Evolutionary conservation across 495 filamentous ascomycete genomes (phyloP).

Genomic region (Lineolata rhizophorae): DNA sequence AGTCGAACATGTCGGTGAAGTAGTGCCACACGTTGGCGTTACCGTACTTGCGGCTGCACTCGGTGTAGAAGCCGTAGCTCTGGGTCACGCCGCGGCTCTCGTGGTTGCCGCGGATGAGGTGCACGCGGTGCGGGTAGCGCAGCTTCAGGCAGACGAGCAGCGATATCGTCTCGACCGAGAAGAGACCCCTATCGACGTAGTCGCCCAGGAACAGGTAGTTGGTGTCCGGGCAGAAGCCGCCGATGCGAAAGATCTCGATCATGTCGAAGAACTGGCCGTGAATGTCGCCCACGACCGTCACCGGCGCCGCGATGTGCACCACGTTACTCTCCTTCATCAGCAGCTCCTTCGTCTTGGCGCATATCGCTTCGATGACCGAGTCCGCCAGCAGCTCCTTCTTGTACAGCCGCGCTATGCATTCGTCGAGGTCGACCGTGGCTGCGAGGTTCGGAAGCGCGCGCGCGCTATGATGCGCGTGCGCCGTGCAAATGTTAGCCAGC

Average conservation of each 20-base stretch:
- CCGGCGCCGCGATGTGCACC: slow-evolving; percentile 83
- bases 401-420: slow-evolving; percentile 89
- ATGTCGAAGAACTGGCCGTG: slow-evolving; percentile 97
- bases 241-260: slow-evolving; percentile 97
- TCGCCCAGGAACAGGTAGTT: slow-evolving; percentile 97
- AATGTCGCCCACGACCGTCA: slow-evolving; percentile 97
- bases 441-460: slow-evolving; percentile 4
- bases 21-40: slow-evolving; percentile 98
- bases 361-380: slow-evolving; percentile 97
- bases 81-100: slow-evolving; percentile 94
- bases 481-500: too few species aligned
- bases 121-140: slow-evolving; percentile 75
- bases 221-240: slow-evolving; percentile 86
- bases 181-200: slow-evolving; percentile 92
- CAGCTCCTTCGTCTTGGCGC: slow-evolving; percentile 93
- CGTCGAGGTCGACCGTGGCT: slow-evolving; percentile 95
- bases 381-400: slow-evolving; percentile 91
- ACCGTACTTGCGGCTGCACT: slow-evolving; percentile 92
- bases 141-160: slow-evolving; percentile 88
- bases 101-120: slow-evolving; percentile 90
- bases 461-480: too few species aligned
- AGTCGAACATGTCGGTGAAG: slow-evolving; percentile 99
- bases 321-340: slow-evolving; percentile 99
- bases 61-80: slow-evolving; percentile 97
- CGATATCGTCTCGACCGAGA: slow-evolving; percentile 93